A percentile compares a stretch with the other conserved stretches of the same genome.
Evolutionary conservation across 177 flowering plant genomes (phyloP).

Genomic region (Telopea speciosissima): DNA sequence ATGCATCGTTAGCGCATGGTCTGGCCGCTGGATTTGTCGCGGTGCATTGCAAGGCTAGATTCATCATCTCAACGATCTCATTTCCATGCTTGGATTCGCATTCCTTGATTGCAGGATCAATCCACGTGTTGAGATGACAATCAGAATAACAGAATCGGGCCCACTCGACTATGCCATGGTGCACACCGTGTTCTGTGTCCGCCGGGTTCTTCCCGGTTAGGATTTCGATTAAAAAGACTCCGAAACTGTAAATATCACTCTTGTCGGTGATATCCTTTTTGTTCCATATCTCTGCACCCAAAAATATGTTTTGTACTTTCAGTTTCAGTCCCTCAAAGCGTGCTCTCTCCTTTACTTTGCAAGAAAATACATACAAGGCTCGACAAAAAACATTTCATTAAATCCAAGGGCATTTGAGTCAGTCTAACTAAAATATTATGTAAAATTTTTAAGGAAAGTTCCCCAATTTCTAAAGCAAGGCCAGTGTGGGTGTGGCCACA

Average conservation of each 20-base stretch:
- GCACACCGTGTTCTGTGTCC: slow-evolving; percentile 43
- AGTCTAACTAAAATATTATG: too few species aligned
- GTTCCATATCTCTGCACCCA: slow-evolving; percentile 39
- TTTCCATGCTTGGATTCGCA: slow-evolving; percentile 28
- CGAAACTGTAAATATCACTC: slow-evolving; percentile 64
- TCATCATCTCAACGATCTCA: slow-evolving; percentile 58
- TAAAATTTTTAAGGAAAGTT: too few species aligned
- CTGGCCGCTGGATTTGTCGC: slow-evolving; percentile 58
- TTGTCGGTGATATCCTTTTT: slow-evolving; percentile 35
- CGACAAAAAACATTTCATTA: too few species aligned
- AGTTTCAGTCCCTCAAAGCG: too few species aligned
- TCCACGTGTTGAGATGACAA: slow-evolving; percentile 64
- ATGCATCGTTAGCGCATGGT: slow-evolving; percentile 39
- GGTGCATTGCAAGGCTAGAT: slow-evolving; percentile 67
- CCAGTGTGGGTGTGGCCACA: too few species aligned
- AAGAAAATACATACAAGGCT: too few species aligned
- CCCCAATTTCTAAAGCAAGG: too few species aligned
- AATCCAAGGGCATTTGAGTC: too few species aligned
- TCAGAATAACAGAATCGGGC: slow-evolving; percentile 76
- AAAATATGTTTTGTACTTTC: neutral
- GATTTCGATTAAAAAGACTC: slow-evolving; percentile 59
- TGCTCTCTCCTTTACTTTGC: too few species aligned
- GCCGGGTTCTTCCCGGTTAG: slow-evolving; percentile 57
- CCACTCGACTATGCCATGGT: slow-evolving; percentile 60
- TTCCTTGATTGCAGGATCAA: slow-evolving; percentile 43